Base-by-base conservation (phyloP, 2,329 filamentous ascomycete species). In the Colletotrichum godetiae region DNA sequence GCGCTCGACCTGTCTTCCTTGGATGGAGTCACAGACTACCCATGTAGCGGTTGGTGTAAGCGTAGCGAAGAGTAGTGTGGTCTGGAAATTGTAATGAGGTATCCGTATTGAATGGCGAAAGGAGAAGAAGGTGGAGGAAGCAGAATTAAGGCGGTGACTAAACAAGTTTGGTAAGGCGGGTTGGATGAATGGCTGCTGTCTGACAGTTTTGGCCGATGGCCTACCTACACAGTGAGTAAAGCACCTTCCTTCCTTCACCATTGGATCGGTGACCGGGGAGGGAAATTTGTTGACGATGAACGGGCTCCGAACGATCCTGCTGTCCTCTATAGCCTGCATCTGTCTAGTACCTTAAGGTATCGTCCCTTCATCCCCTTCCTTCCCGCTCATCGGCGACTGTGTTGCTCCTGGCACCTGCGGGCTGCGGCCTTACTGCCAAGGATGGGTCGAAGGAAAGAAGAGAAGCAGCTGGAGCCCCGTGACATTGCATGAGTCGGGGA, bases 401-500 rank as follows among this genome's bases (percentile, higher is more conserved):
- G 19, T 42, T 42, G 6, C 37, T 42, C 37, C 37, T 42, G 37
- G 37, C 37, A 19, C 37, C 15, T 42, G 37, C 19, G 37, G 37
- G 13, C 37, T 42, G 37, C 15, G 15, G 19, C 13, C 35, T 37
- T 59, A 31, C 57, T 15, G 33, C 33, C 7, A 42, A 35, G 15
- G 33, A 67, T 71, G 49, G 63, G 33, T 65, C 27, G 37, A 33
- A 56, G n/a, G n/a, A 33, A 58, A 59, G 52, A 11, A 60, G 49
- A 59, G 52, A 11, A 60, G 49, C 65, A 68, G 64, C 69, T 61
- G 56, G n/a, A 59, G 24, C 60, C 67, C 67, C 67, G 61, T 70
- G 19, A n/a, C 49, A 73, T 71, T 70, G 71, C 71, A 73, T 73
- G 67, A 70, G 35, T 46, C 35, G 70, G 42, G n/a, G 31, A 33